Conservation (phyloP, 768 basidiomycete species). For the Amanita rubescens region DNA sequence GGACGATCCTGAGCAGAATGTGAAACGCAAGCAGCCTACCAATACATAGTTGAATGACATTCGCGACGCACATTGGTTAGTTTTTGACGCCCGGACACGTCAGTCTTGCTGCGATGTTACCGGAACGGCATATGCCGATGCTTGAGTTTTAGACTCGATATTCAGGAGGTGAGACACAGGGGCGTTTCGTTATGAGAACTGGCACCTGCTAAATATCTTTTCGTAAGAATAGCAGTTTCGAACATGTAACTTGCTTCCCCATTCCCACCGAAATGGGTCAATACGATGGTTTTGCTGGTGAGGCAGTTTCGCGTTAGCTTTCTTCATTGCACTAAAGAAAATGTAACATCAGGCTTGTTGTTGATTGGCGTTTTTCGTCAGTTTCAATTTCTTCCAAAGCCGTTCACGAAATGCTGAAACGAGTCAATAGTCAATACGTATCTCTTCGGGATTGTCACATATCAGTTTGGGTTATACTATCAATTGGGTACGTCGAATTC, state of each 20-base stretch:
- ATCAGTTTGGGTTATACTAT: constrained; percentile 7
- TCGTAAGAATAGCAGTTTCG: not conserved
- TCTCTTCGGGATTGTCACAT: constrained; percentile 8
- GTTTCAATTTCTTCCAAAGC: not conserved
- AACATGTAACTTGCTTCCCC: not conserved
- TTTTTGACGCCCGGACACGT: too few species aligned
- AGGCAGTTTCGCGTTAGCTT: not conserved
- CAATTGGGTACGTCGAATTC: not conserved
- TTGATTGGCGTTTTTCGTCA: not conserved
- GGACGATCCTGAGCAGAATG: too few species aligned
- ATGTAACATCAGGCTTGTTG: not conserved
- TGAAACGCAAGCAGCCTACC: too few species aligned
- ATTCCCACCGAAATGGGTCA: not conserved
- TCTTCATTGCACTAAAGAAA: not conserved
- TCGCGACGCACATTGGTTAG: too few species aligned
- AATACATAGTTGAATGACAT: too few species aligned
- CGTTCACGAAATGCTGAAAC: not conserved
- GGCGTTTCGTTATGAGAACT: too few species aligned
- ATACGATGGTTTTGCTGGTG: not conserved
- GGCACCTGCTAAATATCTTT: not conserved
- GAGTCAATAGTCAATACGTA: constrained; percentile 7
- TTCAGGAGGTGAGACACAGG: too few species aligned
- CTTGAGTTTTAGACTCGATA: too few species aligned
- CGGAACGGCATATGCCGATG: too few species aligned
- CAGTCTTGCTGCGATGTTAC: too few species aligned